Percentiles rank a stretch among this genome's conserved stretches.
Conservation (phyloP, 768 basidiomycete genomes). For the Collybia mongolica region DNA sequence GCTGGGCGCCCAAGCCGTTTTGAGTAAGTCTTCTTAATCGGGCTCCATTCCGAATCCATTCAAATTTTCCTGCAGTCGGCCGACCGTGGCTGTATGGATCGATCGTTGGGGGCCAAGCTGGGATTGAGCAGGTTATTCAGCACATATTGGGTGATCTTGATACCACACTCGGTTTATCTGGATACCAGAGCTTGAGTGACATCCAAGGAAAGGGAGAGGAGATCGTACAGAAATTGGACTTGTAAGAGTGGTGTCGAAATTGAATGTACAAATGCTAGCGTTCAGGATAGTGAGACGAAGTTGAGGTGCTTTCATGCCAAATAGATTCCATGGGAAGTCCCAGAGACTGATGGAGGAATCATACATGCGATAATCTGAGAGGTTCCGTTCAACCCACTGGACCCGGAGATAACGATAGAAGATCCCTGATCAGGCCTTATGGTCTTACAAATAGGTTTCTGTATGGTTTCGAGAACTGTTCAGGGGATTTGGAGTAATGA, state of each 20-base stretch:
- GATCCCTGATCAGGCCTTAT: too few relatives aligned
- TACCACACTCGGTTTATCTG: constrained; percentile 59
- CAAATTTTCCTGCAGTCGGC: constrained; percentile 44
- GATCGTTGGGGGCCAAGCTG: constrained; percentile 65
- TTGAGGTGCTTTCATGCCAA: too few relatives aligned
- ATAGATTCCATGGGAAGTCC: too few relatives aligned
- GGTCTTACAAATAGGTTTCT: too few relatives aligned
- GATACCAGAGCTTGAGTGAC: constrained; percentile 57
- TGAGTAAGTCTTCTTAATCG: constrained; percentile 46
- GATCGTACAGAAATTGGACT: constrained; percentile 44
- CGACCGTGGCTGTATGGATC: constrained; percentile 78
- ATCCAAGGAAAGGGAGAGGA: constrained; percentile 59
- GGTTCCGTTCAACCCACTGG: too few relatives aligned
- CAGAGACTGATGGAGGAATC: too few relatives aligned
- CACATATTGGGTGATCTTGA: constrained; percentile 71
- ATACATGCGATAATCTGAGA: too few relatives aligned
- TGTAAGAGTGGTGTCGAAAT: constrained; percentile 1
- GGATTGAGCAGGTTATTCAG: constrained; percentile 72
- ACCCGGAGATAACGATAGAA: too few relatives aligned
- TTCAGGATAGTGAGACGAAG: too few relatives aligned
- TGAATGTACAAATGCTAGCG: too few relatives aligned
- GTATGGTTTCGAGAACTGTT: too few relatives aligned
- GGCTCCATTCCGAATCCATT: not conserved
- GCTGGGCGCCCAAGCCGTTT: constrained; percentile 79
- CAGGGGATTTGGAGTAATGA: too few relatives aligned